Evolutionary conservation across 1,139 yeast species (phyloP).

Genomic region (Geotrichum restrictum): DNA sequence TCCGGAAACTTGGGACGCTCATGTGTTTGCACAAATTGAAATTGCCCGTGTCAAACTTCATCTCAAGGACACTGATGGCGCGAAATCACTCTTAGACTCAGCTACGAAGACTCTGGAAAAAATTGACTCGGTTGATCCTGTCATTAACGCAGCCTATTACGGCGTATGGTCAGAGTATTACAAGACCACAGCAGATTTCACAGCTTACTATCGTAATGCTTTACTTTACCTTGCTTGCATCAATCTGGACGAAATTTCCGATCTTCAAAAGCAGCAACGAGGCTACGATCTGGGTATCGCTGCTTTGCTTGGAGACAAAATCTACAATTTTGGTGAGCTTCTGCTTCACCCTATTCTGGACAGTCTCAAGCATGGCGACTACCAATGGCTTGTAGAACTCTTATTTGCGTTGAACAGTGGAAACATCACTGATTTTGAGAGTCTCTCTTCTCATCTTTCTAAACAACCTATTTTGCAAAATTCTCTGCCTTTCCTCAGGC

Average conservation of each 20-base stretch:
- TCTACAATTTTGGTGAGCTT: conserved; percentile 93
- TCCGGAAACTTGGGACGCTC: conserved; percentile 47
- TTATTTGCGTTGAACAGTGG: conserved; percentile 74
- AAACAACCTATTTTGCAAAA: conserved; percentile 59
- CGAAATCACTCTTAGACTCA: conserved; percentile 66
- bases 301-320: conserved; percentile 85
- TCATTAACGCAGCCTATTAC: conserved; percentile 78
- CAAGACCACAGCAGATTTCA: conserved; percentile 73
- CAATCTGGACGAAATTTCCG: conserved; percentile 49
- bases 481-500: conserved; percentile 68
- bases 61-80: conserved; percentile 55
- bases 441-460: conserved; percentile 43
- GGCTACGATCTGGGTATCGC: conserved; percentile 82
- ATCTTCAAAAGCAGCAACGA: conserved; percentile 52
- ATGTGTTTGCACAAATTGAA: conserved; percentile 68
- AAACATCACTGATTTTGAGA: conserved; percentile 59
- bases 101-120: conserved; percentile 57
- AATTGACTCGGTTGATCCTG: conserved; percentile 59
- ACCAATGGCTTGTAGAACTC: conserved; percentile 70
- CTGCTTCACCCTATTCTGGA: conserved; percentile 80
- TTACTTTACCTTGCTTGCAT: conserved; percentile 61
- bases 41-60: conserved; percentile 67
- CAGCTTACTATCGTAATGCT: conserved; percentile 68
- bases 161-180: conserved; percentile 73
- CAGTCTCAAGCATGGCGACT: conserved; percentile 50